Percentiles rank a stretch among this genome's conserved stretches.
Evolutionary conservation across 371 early-diverging fungal species (phyloP).

Genomic region (Saksenaea vasiformis): DNA sequence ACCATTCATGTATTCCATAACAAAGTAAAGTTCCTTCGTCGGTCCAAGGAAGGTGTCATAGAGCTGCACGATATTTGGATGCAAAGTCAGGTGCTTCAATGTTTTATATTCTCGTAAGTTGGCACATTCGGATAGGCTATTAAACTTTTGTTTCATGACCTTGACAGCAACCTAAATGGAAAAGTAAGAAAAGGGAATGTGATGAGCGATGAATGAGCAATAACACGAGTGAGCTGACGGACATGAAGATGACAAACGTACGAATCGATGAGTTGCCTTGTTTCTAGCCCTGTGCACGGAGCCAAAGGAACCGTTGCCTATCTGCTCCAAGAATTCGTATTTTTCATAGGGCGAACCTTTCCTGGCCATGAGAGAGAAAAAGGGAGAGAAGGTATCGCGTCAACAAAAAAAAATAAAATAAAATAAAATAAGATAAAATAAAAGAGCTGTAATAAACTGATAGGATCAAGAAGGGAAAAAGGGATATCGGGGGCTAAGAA

Average conservation of each 20-base stretch:
- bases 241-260: constrained; percentile 31
- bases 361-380: constrained; percentile 30
- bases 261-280: constrained; percentile 74
- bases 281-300: constrained; percentile 82
- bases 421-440: constrained; percentile 11
- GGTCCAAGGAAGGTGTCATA: constrained; percentile 83
- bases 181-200: not conserved
- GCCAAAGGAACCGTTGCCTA: constrained; percentile 95
- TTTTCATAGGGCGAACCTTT: constrained; percentile 50
- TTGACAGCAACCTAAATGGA: constrained; percentile 87
- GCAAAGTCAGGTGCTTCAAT: constrained; percentile 64
- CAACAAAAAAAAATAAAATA: constrained; percentile 6
- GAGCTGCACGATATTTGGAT: constrained; percentile 83
- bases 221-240: not conserved
- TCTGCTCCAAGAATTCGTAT: constrained; percentile 75
- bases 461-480: constrained; percentile 9
- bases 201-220: not conserved
- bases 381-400: constrained; percentile 2
- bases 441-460: not conserved
- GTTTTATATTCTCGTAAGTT: constrained; percentile 78
- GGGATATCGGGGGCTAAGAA: constrained; percentile 6
- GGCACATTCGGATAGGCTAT: constrained; percentile 74
- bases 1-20: constrained; percentile 93
- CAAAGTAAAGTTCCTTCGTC: constrained; percentile 80
- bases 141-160: constrained; percentile 90